Evolutionary conservation across 805 yeast species (phyloP).

Genomic region (Torulaspora indica): DNA sequence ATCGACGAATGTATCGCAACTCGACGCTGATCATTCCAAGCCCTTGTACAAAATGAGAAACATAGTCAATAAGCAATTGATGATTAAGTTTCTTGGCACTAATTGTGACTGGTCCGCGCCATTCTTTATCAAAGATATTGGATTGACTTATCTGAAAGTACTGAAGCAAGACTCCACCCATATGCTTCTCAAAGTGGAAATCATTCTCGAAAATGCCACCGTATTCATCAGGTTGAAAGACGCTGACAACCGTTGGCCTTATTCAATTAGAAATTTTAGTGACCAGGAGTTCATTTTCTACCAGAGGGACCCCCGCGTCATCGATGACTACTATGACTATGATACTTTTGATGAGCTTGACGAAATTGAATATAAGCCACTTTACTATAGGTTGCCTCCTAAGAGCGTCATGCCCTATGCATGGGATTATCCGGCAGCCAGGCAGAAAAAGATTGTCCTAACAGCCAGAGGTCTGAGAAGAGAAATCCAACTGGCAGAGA

Average conservation of each 20-base stretch:
- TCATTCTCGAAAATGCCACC: conserved; percentile 74
- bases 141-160: conserved; percentile 71
- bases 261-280: conserved; percentile 82
- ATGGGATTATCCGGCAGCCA: conserved; percentile 94
- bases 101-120: conserved; percentile 81
- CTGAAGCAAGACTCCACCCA: conserved; percentile 62
- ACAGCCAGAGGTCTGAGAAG: conserved; percentile 71
- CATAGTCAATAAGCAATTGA: conserved; percentile 53
- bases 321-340: conserved; percentile 34
- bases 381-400: conserved; percentile 77
- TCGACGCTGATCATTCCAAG: conserved; percentile 44
- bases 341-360: conserved; percentile 61
- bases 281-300: conserved; percentile 80
- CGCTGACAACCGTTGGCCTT: conserved; percentile 87
- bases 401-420: conserved; percentile 96
- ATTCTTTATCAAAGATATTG: conserved; percentile 76
- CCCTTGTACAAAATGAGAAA: conserved; percentile 62
- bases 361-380: conserved; percentile 62
- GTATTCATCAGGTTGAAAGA: conserved; percentile 69
- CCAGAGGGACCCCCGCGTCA: conserved; percentile 68
- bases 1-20: conserved; percentile 45
- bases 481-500: conserved; percentile 81
- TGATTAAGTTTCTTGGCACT: conserved; percentile 53
- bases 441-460: conserved; percentile 71
- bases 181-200: conserved; percentile 63